phyloP scores from a whole-genome alignment of 352 stramenopile genomes.

The Thraustochytrium sp. region DNA sequence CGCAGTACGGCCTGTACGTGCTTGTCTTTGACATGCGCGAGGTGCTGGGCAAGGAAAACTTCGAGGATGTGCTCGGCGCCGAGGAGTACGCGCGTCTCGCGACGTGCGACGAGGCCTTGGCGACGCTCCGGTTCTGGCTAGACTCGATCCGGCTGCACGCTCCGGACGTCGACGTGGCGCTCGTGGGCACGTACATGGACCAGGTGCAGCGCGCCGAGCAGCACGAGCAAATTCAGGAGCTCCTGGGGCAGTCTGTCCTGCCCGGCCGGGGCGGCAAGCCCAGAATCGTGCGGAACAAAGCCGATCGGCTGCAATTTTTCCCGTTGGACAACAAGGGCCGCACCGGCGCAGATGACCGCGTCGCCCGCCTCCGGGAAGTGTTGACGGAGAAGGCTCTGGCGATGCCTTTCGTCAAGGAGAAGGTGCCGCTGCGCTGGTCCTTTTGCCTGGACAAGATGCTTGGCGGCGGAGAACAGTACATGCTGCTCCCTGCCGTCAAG shows the following conservation, averaged over 20 bases:
- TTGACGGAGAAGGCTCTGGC: not conserved
- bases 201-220: not conserved
- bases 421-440: not conserved
- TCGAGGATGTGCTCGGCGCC: not conserved
- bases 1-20: not conserved
- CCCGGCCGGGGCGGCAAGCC: not conserved
- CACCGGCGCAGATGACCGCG: not conserved
- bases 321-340: not conserved
- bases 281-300: not conserved
- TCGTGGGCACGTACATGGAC: not conserved
- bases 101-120: not conserved
- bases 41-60: not conserved
- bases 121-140: not conserved
- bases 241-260: not conserved
- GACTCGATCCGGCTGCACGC: slow-evolving; percentile 2
- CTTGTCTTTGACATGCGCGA: not conserved
- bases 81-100: not conserved
- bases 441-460: not conserved
- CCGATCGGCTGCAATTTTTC: not conserved
- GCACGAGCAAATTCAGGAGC: not conserved
- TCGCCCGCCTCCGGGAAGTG: not conserved
- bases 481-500: not conserved
- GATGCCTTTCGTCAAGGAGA: not conserved
- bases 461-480: not conserved
- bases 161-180: not conserved